These are phyloP conservation scores for Blastomyces silverae DNA, from an alignment of 2,329 filamentous ascomycete species.

Conservation along the genomic window DNA sequence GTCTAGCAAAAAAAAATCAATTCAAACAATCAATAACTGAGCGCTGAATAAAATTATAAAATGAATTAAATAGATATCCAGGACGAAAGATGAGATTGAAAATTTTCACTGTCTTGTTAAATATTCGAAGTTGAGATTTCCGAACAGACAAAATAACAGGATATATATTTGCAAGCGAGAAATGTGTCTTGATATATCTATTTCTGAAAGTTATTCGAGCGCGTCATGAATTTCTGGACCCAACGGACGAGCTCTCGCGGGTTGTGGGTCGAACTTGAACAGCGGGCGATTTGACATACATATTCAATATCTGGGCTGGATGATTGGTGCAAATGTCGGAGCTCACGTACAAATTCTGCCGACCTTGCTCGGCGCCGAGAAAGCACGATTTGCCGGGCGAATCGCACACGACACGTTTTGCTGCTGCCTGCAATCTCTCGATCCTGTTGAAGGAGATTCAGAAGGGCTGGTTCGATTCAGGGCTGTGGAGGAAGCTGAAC, in stretches of 20 bases:
- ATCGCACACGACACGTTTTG: background rate
- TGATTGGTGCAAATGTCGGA: background rate
- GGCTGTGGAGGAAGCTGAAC: background rate
- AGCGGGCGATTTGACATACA: too few relatives aligned
- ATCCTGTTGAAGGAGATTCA: too few relatives aligned
- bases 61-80: background rate
- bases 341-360: conserved; percentile 6
- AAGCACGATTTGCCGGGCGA: background rate
- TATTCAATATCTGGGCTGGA: too few relatives aligned
- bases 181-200: background rate
- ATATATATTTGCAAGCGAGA: background rate
- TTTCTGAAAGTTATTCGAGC: background rate
- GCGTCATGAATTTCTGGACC: background rate
- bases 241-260: background rate
- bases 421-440: background rate
- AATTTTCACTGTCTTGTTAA: background rate
- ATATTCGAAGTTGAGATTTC: background rate
- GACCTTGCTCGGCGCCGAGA: background rate
- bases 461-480: background rate
- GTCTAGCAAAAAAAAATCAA: conserved; percentile 2
- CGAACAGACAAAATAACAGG: too few relatives aligned
- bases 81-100: background rate
- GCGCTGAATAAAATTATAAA: background rate
- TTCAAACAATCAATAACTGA: conserved; percentile 3
- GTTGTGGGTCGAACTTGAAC: background rate